Base-by-base conservation (phyloP, 2,329 filamentous ascomycete species). In the Alternaria sp. region DNA sequence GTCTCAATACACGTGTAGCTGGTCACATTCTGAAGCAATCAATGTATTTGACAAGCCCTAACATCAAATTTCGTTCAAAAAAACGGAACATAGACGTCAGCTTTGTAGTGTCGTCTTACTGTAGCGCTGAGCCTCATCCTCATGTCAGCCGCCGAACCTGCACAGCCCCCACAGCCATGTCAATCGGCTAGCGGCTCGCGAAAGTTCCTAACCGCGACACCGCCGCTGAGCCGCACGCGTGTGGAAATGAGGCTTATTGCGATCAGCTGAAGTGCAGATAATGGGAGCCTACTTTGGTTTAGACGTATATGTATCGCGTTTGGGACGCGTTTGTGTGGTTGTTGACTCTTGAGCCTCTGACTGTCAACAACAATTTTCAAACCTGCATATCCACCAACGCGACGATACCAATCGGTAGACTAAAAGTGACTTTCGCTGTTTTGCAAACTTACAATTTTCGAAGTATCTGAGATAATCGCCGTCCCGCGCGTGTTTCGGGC, bases 201-300 rank as follows among this genome's bases (percentile, higher is more conserved):
- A 54, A 49, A 23, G 54, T 46, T 40, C 3, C 30, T 52, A 19
- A 52, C 49, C 30, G 49, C 54, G 26, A 46, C 46, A 47, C 28
- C 40, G 59, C 54, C 36, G 59, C 59, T 61, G 54, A 61, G 43
- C 19, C 36, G 54, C 40, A 36, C 40, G 59, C 36, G 36, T 57
- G 59, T 56, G 46, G 54, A 50, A 61, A 57, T 57, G 54, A 30
- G 54, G 59, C 59, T 61, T 61, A 46, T 61, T 21, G 12, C 13
- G 36, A 61, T 61, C 59, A 61, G 54, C 59, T 61, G 59, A 47
- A 52, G 40, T 32, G 28, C 54, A 58, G 17, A 58, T 52, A 49
- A 40, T 43, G 45, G 32, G 28, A 43, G 43, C 54, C 25, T 46
- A 17, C n/a, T 21, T 28, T 11, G 54, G 43, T 30, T 50, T 44